Conservation (phyloP, 495 filamentous ascomycete species). For the Lichina pygmaea region DNA sequence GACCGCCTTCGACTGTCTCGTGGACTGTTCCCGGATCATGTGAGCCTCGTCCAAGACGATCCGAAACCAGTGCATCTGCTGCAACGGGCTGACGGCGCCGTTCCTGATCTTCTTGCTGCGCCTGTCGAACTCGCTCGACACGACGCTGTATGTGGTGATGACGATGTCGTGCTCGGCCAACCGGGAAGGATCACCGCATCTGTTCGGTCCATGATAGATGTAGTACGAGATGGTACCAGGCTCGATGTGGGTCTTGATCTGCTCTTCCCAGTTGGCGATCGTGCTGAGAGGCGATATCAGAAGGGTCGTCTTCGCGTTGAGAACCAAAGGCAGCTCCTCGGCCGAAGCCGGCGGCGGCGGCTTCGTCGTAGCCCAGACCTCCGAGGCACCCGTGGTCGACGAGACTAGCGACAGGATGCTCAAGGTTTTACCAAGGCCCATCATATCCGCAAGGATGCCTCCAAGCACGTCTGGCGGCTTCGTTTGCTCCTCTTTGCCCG, state of each 20-base stretch:
- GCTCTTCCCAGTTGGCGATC: slow-evolving; percentile 74
- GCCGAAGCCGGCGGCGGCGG: slow-evolving; percentile 14
- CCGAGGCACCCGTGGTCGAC: slow-evolving; percentile 29
- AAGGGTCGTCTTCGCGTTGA: slow-evolving; percentile 57
- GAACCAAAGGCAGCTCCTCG: slow-evolving; percentile 18
- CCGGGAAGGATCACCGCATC: slow-evolving; percentile 34
- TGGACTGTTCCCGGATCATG: slow-evolving; percentile 63
- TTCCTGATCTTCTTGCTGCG: slow-evolving; percentile 25
- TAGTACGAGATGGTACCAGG: slow-evolving; percentile 33
- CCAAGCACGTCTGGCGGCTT: slow-evolving; percentile 47
- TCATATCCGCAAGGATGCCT: slow-evolving; percentile 91
- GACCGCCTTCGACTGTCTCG: slow-evolving; percentile 58
- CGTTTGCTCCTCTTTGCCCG: slow-evolving; percentile 30
- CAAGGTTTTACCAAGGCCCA: slow-evolving; percentile 89
- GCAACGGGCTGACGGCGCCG: slow-evolving; percentile 31
- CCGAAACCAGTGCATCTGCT: slow-evolving; percentile 68
- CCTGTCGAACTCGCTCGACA: slow-evolving; percentile 48
- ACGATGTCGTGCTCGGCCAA: slow-evolving; percentile 57
- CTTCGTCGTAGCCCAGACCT: slow-evolving; percentile 22
- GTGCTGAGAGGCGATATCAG: slow-evolving; percentile 75
- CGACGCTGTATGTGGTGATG: slow-evolving; percentile 72
- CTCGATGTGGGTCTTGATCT: slow-evolving; percentile 57
- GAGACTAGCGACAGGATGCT: slow-evolving; percentile 59
- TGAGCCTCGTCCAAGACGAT: slow-evolving; percentile 94
- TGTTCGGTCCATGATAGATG: slow-evolving; percentile 60